Base-by-base conservation (phyloP, 2,329 filamentous ascomycete species). In the Alternaria sp. region DNA sequence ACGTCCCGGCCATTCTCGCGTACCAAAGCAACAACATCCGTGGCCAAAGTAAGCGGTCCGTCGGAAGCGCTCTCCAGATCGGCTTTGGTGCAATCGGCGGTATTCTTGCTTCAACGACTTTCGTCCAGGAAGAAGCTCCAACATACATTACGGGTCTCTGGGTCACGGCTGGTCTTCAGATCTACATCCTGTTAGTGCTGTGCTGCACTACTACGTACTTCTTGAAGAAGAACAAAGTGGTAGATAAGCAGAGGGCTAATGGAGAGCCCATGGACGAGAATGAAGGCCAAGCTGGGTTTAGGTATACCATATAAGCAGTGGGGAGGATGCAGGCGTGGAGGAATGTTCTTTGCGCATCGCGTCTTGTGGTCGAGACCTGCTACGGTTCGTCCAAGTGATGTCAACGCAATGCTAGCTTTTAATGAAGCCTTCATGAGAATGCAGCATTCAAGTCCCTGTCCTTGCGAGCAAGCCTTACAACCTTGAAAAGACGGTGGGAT, bases 11-110 rank as follows among this genome's bases (percentile, higher is more conserved):
- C 7, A 67, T 75, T 8, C 62, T 76, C 21, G 67, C 74, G 10
- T 76, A 71, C 32, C 74, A 76, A 43, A 69, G 68, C 44, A 74
- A 73, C 57, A 74, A 74, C 43, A 72, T 73, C 5, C 53, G 65
- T 10, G 62, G 67, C 21, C 69, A 76, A 44, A 71, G 67, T 32
- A 68, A 71, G 50, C 56, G 74, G 9, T 64, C 67, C 0, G 67
- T 70, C 11, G 72, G 67, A 7, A 70, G 63, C 7, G 72, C 71
- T 8, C 47, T 69, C 3, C 67, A 73, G 56, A 72, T 71, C n/a
- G 71, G 67, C 1, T 72, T 74, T 17, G 71, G 73, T 13, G 72
- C 66, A 0, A 73, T 75, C 50, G 73, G 73, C 0, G 73, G 73
- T 4, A 73, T 74, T 3, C 43, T 69, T n/a, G 73, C 71, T 0